Evolutionary conservation across 441 rosid genomes (phyloP), one percentile per base, ranked within the genome.

Genomic region (Aquilaria agallochum): DNA sequence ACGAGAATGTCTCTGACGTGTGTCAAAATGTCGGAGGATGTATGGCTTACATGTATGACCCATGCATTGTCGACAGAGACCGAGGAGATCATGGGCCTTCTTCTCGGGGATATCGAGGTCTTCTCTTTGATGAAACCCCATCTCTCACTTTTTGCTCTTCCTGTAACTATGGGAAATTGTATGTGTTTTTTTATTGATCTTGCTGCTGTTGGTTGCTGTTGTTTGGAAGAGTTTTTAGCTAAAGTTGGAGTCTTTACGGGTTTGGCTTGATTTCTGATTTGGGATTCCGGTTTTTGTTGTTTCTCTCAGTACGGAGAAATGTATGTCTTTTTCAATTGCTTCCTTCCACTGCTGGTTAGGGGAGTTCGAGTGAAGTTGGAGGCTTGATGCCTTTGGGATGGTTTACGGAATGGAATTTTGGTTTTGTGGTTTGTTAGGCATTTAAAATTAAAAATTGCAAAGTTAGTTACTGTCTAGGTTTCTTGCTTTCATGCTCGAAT

Each of bases 1-100:
- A 32, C 42, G 50, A 59, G 10, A 3, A 94, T 94, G 98, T 81
- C 98, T 73, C 78, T 94, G 50, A 79, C 93, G 31, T 31, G 81
- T 55, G 98, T 89, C 53, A 89, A 84, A 59, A 81, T 94, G 89
- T 84, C 96, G 2, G 98, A 94, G 72, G 98, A 94, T 33, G 97
- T 89, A 5, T 91, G 95, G 96, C 71, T 90, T 62, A 91, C 98
- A 34, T 94, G 98, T 75, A 80, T 91, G 42, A 91, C 96, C 31
- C 98, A 94, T 69, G 93, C 98, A 74, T 77, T 94, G 75, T 94
- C 98, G 63, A 90, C 98, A 11, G 98, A 94, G 75, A 90, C 97
- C 42, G 98, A 94, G 71, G 98, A 94, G 72, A 91, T 94, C 81
- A 87, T 94, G 97, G 98, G 98, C 36, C 96, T 94, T 65, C 97